Base-by-base conservation (phyloP, 2,329 filamentous ascomycete genomes). In the Botryotinia globosa region DNA sequence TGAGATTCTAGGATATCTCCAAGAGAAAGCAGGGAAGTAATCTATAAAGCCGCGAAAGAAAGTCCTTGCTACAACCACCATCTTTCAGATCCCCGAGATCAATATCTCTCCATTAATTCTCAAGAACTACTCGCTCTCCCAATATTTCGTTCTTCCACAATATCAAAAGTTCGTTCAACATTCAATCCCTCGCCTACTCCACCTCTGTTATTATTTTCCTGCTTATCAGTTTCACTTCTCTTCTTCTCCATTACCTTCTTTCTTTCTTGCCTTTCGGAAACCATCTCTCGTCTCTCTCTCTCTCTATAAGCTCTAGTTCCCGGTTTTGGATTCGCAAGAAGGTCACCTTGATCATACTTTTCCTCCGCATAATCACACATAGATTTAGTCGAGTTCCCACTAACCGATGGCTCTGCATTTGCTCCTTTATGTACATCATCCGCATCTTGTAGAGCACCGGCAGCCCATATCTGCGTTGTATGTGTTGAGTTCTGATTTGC, bases 241-340 rank as follows among this genome's bases (percentile, higher is more conserved):
- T 54, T 12, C 3, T 22, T 22, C 37, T 44, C 62, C n/a, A 5
- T 45, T 7, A 10, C 51, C 5, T 7, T 63, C 54, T 39, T n/a
- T 16, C 12, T 34, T 7, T 4, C 44, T 20, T 63, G 39, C 20
- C 25, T 56, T 58, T 64, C 44, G 0, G 4, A 37, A 25, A 54
- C 3, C 37, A 39, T 68, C 20, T 74, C 73, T 9, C 75, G 64
- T 29, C 73, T 71, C 65, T 77, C 75, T 1, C 74, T 69, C 67
- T 79, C 77, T 7, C 76, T 75, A 58, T 77, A 79, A 34, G 74
- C 76, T 18, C 76, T 44, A 1, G 76, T 77, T 5, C 77, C 78
- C 22, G 32, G 45, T 34, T 42, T 66, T 2, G n/a, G 64, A 25
- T 34, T 74, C 68, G 59, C 72, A 58, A 32, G 61, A 65, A 37